Percentiles rank a stretch among this genome's conserved stretches.
phyloP scores from a whole-genome alignment of 495 filamentous ascomycete genomes.

The Neurospora sp. region DNA sequence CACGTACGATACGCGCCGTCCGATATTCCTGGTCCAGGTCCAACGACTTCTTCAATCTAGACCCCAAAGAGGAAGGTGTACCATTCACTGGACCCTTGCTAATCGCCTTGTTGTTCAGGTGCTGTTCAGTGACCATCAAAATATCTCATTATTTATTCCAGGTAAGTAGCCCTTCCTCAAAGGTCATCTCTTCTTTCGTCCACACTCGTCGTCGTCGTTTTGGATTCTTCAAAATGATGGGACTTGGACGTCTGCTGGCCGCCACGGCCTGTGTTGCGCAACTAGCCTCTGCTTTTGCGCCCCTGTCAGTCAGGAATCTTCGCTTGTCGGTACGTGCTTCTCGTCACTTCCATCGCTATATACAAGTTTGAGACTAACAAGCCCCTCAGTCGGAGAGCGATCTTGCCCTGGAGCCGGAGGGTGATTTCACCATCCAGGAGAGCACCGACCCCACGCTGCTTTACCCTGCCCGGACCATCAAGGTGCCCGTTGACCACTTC shows the following conservation, averaged over 20 bases:
- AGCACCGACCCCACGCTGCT: constrained; percentile 4
- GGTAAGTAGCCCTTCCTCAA: not conserved
- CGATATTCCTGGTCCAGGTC: not conserved
- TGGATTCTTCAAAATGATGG: not conserved
- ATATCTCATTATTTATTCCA: not conserved
- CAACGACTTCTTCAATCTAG: not conserved
- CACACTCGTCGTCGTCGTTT: not conserved
- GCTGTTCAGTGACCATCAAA: not conserved
- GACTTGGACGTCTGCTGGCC: constrained; percentile 6
- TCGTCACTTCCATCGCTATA: not conserved
- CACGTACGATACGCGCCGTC: not conserved
- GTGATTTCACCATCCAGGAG: not conserved
- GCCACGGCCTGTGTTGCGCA: constrained; percentile 4
- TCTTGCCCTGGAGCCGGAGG: not conserved
- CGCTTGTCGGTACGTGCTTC: constrained; percentile 6
- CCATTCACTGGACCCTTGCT: not conserved
- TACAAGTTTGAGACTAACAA: not conserved
- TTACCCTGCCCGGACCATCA: constrained; percentile 43
- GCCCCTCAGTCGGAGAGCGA: not conserved
- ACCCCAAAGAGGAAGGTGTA: not conserved
- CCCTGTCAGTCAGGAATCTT: constrained; percentile 7
- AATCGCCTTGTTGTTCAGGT: not conserved
- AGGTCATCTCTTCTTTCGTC: not conserved
- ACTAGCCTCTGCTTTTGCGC: constrained; percentile 5
- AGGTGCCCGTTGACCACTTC: constrained; percentile 65